Conservation (phyloP, 805 yeast genomes). For the Myxozyma neotropica region DNA sequence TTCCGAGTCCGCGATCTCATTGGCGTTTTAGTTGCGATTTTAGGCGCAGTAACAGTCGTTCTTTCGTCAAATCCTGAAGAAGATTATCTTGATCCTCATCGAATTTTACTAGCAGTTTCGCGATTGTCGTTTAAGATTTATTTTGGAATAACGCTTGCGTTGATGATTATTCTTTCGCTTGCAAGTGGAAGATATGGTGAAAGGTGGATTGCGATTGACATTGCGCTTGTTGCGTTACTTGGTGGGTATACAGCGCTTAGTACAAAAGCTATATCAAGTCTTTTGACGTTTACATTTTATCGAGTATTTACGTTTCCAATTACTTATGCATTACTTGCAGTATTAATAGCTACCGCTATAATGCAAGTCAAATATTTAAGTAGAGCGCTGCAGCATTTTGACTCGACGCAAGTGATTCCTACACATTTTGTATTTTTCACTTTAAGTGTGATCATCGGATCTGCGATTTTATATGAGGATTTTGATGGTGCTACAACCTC, state of each 20-base stretch:
- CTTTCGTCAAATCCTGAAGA: conserved; percentile 42
- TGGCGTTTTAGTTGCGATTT: conserved; percentile 48
- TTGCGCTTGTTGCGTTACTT: conserved; percentile 46
- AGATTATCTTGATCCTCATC: conserved; percentile 32
- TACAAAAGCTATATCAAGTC: conserved; percentile 48
- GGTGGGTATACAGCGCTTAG: conserved; percentile 54
- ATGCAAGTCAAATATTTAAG: conserved; percentile 48
- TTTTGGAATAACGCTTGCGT: conserved; percentile 35
- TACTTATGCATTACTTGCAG: conserved; percentile 42
- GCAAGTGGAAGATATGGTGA: conserved; percentile 21
- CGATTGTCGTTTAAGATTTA: conserved; percentile 40
- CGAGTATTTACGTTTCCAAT: conserved; percentile 38
- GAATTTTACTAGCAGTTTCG: conserved; percentile 38
- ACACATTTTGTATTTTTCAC: conserved; percentile 55
- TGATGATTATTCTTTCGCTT: conserved; percentile 30
- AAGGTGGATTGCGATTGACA: conserved; percentile 41
- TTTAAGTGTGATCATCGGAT: conserved; percentile 49
- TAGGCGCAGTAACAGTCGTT: conserved; percentile 50
- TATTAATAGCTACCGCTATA: conserved; percentile 46
- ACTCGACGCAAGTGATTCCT: conserved; percentile 53
- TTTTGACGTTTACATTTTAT: conserved; percentile 36
- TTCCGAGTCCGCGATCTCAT: conserved; percentile 43
- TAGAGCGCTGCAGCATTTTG: conserved; percentile 46
- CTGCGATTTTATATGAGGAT: conserved; percentile 49
- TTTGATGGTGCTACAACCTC: conserved; percentile 41